Evolutionary conservation across 768 basidiomycete species (phyloP).

Genomic region (Rhizopogon vinicolor): DNA sequence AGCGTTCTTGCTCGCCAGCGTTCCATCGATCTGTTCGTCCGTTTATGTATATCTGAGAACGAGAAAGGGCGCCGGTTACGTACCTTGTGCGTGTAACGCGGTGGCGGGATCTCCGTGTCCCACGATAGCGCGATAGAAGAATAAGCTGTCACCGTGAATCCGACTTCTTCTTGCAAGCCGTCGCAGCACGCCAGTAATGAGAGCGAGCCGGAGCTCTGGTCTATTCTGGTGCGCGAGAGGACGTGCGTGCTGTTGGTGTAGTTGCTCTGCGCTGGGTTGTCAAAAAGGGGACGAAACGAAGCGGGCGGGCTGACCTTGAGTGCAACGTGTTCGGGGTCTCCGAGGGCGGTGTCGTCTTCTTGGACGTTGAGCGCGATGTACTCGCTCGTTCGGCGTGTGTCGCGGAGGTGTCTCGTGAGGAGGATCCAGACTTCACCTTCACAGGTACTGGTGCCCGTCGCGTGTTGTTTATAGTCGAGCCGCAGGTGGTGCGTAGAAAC

Average conservation of each 20-base stretch:
- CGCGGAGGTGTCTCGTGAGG: constrained; percentile 67
- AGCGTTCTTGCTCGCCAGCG: constrained; percentile 63
- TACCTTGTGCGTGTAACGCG: constrained; percentile 40
- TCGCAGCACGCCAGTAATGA: constrained; percentile 68
- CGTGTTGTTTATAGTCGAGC: constrained; percentile 29
- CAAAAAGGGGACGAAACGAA: background rate
- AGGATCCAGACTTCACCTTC: constrained; percentile 71
- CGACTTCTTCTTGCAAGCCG: constrained; percentile 52
- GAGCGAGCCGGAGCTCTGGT: constrained; percentile 29
- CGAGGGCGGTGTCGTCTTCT: constrained; percentile 34
- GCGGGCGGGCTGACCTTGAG: constrained; percentile 29
- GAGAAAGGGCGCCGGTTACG: constrained; percentile 1
- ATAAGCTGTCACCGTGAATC: constrained; percentile 66
- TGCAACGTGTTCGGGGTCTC: constrained; percentile 30
- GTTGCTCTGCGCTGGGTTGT: constrained; percentile 20
- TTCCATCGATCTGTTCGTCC: constrained; percentile 47
- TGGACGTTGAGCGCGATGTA: constrained; percentile 56
- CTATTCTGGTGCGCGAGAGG: constrained; percentile 18
- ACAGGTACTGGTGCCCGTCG: constrained; percentile 5
- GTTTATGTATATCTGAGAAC: too few relatives aligned
- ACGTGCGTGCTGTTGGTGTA: constrained; percentile 43
- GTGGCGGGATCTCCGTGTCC: constrained; percentile 36
- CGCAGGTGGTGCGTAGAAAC: constrained; percentile 37
- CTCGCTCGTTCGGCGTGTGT: constrained; percentile 55
- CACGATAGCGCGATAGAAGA: constrained; percentile 35